These are phyloP conservation scores for Sphaerulina populicola DNA, from an alignment of 2,329 filamentous ascomycete species.

Conservation along the genomic window DNA sequence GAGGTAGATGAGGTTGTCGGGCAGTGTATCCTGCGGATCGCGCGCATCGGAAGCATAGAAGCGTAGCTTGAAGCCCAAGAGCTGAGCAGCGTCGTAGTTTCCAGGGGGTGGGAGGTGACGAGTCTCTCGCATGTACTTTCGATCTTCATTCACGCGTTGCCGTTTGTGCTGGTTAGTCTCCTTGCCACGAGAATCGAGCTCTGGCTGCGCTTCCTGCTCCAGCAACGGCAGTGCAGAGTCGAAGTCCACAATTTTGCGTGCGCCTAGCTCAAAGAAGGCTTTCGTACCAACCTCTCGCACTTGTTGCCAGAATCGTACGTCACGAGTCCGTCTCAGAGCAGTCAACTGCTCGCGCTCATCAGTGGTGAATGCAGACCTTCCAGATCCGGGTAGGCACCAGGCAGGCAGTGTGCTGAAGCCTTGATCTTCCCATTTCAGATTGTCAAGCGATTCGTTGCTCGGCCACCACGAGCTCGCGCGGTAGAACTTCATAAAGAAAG, in stretches of 20 bases:
- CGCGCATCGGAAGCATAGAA: conserved; percentile 82
- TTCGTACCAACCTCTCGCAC: conserved; percentile 67
- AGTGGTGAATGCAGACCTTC: conserved; percentile 55
- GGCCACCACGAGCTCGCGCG: conserved; percentile 97
- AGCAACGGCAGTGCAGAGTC: conserved; percentile 36
- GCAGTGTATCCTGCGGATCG: conserved; percentile 66
- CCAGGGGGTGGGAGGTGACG: conserved; percentile 64
- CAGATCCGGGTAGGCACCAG: conserved; percentile 72
- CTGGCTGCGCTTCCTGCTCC: conserved; percentile 25
- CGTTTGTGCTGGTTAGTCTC: conserved; percentile 33
- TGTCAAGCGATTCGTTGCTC: conserved; percentile 49
- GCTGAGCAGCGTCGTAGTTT: background rate
- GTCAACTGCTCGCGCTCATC: conserved; percentile 57
- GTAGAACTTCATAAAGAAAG: conserved; percentile 90
- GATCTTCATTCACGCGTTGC: conserved; percentile 49
- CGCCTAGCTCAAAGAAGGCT: conserved; percentile 84
- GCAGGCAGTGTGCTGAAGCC: conserved; percentile 62
- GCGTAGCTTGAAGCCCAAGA: conserved; percentile 71
- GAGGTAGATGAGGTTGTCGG: conserved; percentile 86
- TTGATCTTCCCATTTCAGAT: conserved; percentile 41
- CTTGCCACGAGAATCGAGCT: conserved; percentile 33
- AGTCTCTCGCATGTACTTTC: conserved; percentile 71
- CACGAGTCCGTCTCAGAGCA: conserved; percentile 54
- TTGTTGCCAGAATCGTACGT: conserved; percentile 70
- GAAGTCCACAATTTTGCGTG: conserved; percentile 55